Evolutionary conservation across 176 grass and related monocot species (phyloP), one percentile per base, ranked within the genome.

Genomic region (Aegilops bicornis): DNA sequence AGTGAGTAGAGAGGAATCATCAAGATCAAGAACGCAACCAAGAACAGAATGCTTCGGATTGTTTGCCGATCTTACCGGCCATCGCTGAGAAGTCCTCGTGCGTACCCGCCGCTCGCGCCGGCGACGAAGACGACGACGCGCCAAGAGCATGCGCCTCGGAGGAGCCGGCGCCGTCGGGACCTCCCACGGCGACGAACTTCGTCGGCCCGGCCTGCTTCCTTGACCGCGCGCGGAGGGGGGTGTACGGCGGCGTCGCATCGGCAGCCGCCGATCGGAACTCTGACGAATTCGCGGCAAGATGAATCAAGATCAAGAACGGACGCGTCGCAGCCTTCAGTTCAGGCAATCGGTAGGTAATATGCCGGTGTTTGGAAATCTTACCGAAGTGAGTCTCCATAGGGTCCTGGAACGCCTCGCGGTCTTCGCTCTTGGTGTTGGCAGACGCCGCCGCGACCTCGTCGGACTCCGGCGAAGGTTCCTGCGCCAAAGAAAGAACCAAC

Each of bases 11-110:
- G 33, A 17, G 14, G 69, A 61, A 84, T 54, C 54, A 84, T 52
- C 54, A 84, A 84, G 54, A 89, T 54, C 65, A 84, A 84, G 65
- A 89, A 84, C 22, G n/a, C 1, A 36, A 64, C n/a, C 22, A 74
- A 64, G 29, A 81, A 50, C 39, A 58, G 14, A 35, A 76, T 10
- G 20, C 5, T 2, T 62, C 14, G 72, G 16, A 12, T 10, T 33
- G 10, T 6, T 64, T 22, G 33, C 25, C 50, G 40, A 43, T 43
- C 40, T 60, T 69, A 88, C 86, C 65, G 61, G 14, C 7, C 82
- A 45, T 7, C 39, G 67, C 19, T 10, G 70, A 45, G 24, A 10
- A 35, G 1, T 63, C 54, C 52, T 83, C 33, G 2, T 35, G 66
- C 10, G n/a, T 8, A 0, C 37, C 39, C 5, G 11, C 14, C n/a